phyloP scores from a whole-genome alignment of 148 eudicot species.

The Heliosperma pusillum region DNA sequence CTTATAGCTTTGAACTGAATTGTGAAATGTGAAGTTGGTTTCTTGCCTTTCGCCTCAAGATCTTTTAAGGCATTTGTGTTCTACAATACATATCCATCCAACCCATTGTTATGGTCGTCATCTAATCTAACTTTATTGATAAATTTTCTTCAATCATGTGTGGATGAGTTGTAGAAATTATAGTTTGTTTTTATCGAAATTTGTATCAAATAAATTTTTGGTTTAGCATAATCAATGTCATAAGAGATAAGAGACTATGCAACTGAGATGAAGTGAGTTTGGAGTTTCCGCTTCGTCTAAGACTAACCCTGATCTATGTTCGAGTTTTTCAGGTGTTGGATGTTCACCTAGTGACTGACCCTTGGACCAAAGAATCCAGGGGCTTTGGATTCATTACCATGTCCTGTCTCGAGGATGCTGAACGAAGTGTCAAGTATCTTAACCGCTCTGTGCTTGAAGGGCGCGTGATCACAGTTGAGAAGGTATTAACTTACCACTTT shows the following conservation, averaged over 20 bases:
- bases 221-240: too few species aligned
- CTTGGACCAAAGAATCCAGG: slow-evolving; percentile 84
- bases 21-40: neutral
- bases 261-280: neutral
- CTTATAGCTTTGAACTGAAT: neutral
- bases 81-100: too few species aligned
- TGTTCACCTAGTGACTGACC: slow-evolving; percentile 88
- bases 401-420: slow-evolving; percentile 73
- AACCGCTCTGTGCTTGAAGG: slow-evolving; percentile 84
- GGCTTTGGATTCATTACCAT: slow-evolving; percentile 96
- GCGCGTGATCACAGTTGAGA: slow-evolving; percentile 93
- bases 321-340: slow-evolving; percentile 56
- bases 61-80: neutral
- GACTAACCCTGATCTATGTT: neutral
- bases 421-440: slow-evolving; percentile 74
- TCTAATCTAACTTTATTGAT: too few species aligned
- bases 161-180: too few species aligned
- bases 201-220: too few species aligned
- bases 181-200: too few species aligned
- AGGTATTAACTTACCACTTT: slow-evolving; percentile 42
- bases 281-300: neutral
- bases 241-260: neutral
- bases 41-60: neutral
- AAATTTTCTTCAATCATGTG: too few species aligned
- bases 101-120: too few species aligned